These are phyloP conservation scores for Evansstolkia leycettana DNA, from an alignment of 495 filamentous ascomycete genomes.

Conservation along the genomic window DNA sequence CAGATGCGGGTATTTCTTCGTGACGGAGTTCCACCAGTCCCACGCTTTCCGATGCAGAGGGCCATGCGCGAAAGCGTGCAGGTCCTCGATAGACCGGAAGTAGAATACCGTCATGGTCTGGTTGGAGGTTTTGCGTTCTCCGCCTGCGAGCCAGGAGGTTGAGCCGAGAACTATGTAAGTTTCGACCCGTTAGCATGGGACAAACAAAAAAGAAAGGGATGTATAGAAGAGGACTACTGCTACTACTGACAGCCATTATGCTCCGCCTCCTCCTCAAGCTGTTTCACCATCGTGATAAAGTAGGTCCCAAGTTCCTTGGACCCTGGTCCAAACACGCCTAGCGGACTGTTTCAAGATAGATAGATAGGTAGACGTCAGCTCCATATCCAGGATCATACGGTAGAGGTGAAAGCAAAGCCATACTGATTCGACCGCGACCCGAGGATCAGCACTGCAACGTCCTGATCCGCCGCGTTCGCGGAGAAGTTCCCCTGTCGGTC, in stretches of 20 bases:
- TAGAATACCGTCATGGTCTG: constrained; percentile 32
- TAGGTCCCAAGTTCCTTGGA: constrained; percentile 9
- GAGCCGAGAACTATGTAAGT: constrained; percentile 22
- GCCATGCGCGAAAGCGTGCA: constrained; percentile 39
- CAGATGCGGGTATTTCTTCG: constrained; percentile 26
- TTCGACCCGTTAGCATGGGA: constrained; percentile 3
- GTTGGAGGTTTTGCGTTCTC: constrained; percentile 12
- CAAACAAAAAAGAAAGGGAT: no score
- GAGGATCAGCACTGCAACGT: constrained; percentile 28
- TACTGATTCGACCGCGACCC: constrained; percentile 29
- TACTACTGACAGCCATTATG: not conserved
- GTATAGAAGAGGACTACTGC: no score
- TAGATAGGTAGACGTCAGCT: no score
- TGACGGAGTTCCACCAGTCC: constrained; percentile 30
- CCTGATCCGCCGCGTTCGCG: constrained; percentile 13
- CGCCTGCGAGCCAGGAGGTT: constrained; percentile 8
- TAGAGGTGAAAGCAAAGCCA: constrained; percentile 4
- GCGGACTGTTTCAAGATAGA: constrained; percentile 8
- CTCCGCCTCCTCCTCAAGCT: constrained; percentile 2
- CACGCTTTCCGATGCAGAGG: constrained; percentile 30
- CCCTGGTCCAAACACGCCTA: constrained; percentile 20
- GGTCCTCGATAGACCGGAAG: constrained; percentile 30
- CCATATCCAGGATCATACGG: no score
- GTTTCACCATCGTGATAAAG: constrained; percentile 15
- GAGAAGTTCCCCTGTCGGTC: constrained; percentile 18